phyloP scores from a whole-genome alignment of 179 eudicot genomes.

The Actinidia polygama region DNA sequence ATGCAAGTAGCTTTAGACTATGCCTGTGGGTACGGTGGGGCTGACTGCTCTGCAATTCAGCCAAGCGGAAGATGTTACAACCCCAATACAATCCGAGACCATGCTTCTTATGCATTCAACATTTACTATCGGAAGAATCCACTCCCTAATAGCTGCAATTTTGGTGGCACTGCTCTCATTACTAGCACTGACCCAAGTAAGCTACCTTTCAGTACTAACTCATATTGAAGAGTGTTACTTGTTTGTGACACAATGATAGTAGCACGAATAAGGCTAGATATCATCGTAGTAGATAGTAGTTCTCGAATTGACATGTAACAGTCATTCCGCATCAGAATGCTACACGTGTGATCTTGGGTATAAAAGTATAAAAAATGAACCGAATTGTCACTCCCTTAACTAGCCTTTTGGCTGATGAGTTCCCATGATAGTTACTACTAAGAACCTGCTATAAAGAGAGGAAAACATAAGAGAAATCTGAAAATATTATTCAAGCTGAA shows the following conservation, averaged over 20 bases:
- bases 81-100: constrained; percentile 56
- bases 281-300: too few species aligned
- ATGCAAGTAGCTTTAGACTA: constrained; percentile 78
- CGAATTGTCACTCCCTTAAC: too few species aligned
- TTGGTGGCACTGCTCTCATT: constrained; percentile 75
- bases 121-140: constrained; percentile 85
- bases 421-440: too few species aligned
- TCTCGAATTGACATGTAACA: too few species aligned
- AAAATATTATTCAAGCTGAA: too few species aligned
- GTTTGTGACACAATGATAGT: not conserved
- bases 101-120: constrained; percentile 90
- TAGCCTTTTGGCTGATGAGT: too few species aligned
- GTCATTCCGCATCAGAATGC: too few species aligned
- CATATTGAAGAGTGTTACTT: not conserved
- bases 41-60: constrained; percentile 73
- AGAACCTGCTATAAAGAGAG: too few species aligned
- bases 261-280: too few species aligned
- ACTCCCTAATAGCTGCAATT: constrained; percentile 83
- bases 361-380: too few species aligned
- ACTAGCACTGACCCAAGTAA: constrained; percentile 94
- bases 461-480: too few species aligned
- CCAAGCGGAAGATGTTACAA: constrained; percentile 58
- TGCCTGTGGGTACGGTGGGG: constrained; percentile 80
- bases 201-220: constrained; percentile 16
- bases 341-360: too few species aligned